Evolutionary conservation across 106 monocot species (phyloP), one percentile per base, ranked within the genome.

Genomic region (Platanthera guangdongensis): DNA sequence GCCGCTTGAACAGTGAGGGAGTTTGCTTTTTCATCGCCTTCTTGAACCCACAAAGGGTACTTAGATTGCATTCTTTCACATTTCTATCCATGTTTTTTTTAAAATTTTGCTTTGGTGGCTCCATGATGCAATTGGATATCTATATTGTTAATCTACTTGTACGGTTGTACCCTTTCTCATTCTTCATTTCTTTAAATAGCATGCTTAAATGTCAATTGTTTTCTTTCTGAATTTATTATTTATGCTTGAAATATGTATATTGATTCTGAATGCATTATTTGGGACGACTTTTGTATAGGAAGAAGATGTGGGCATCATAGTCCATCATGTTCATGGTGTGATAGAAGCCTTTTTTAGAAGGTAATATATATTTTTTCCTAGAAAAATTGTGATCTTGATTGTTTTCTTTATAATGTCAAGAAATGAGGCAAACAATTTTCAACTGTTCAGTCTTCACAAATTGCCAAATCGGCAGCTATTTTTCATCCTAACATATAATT

Each of bases 321-420:
- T 92, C 71, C 86, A 90, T 88, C 97, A 99, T 59, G 76, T 99
- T 77, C 78, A 87, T 84, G 89, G 97, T 77, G 84, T 85, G 46
- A 57, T 92, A 14, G 88, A 99, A 22, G 76, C 83, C 55, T 91
- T 97, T 51, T 83, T 82, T 19, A 83, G 72, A 84, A 89, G 91
- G 88, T 85, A 81, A 67, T 32, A 30, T 3, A n/a, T 3, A 45
- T 47, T 10, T 70, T 70, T 63, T 64, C 21, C 32, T 48, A n/a
- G n/a, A 6, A 70, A 70, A 70, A 45, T 70, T 16, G 16, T 8
- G 47, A 9, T 25, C 39, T 15, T 47, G 5, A 60, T 52, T 60
- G 59, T n/a, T 60, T 60, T n/a, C 59, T 15, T n/a, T 60, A 60
- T n/a, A 60, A 15, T 60, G 59, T 60, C 59, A 12, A 60, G 10